A percentile compares a stretch with the other conserved stretches of the same genome.
Conservation (phyloP, 1,139 yeast species). For the Hyphopichia pseudoburtonii region DNA sequence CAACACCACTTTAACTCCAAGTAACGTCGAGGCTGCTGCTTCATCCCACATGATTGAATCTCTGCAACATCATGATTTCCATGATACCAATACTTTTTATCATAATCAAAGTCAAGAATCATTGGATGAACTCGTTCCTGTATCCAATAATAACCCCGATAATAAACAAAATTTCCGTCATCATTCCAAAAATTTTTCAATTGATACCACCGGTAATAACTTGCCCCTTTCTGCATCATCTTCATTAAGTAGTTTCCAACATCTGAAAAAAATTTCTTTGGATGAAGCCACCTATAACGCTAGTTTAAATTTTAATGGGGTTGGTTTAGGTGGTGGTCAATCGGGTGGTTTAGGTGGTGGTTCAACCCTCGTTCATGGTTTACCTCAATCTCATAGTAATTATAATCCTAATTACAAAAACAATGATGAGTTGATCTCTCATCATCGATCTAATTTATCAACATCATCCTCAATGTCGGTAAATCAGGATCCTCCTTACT, state of each 20-base stretch:
- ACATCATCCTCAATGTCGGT: constrained; percentile 20
- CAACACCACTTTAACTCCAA: neutral
- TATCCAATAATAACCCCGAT: constrained; percentile 17
- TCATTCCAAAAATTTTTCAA: constrained; percentile 12
- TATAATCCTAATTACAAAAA: neutral
- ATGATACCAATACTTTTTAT: neutral
- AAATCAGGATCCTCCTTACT: constrained; percentile 17
- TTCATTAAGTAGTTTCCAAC: constrained; percentile 8
- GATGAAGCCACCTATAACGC: constrained; percentile 18
- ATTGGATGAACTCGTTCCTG: constrained; percentile 23
- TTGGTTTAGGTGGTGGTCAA: neutral
- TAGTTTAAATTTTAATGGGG: neutral
- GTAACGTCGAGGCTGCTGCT: neutral
- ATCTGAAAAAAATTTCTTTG: constrained; percentile 27
- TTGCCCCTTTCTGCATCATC: neutral
- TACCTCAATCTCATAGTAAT: neutral
- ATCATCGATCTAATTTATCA: constrained; percentile 19
- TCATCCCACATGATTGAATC: too few species aligned
- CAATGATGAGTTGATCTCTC: too few species aligned
- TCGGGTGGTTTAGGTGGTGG: neutral
- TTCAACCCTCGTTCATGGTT: neutral
- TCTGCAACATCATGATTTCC: constrained; percentile 1
- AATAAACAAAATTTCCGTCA: constrained; percentile 7
- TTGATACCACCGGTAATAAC: constrained; percentile 7
- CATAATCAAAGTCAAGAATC: constrained; percentile 6